phyloP scores from a whole-genome alignment of 139 green algal species.

The Volvox africanus region DNA sequence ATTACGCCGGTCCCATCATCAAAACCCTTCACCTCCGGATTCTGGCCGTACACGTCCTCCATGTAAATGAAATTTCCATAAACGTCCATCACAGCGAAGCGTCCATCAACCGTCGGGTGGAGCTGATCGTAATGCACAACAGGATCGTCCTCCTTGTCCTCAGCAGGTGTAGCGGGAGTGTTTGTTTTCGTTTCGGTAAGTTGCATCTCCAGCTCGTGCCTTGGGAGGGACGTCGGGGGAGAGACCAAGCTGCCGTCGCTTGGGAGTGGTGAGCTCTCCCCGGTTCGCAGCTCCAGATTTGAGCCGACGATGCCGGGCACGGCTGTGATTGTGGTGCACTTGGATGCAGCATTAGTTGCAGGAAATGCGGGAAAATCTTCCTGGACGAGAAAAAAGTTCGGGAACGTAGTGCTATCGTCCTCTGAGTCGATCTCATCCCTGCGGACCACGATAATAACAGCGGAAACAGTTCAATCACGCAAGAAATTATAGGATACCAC shows the following conservation, averaged over 20 bases:
- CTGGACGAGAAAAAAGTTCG: background rate
- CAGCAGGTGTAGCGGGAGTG: background rate
- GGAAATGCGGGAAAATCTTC: constrained; percentile 35
- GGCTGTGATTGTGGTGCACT: background rate
- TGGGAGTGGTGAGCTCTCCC: background rate
- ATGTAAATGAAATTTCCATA: background rate
- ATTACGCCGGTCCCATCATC: background rate
- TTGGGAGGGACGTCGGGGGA: background rate
- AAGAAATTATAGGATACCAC: background rate
- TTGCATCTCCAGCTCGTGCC: background rate
- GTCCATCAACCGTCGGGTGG: background rate
- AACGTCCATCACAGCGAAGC: background rate
- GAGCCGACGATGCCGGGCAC: background rate
- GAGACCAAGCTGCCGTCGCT: background rate
- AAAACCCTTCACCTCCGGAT: background rate
- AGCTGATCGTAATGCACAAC: background rate
- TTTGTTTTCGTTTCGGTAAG: background rate
- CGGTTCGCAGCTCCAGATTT: background rate
- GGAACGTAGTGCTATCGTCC: background rate
- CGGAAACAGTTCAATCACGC: background rate
- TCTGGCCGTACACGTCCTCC: constrained; percentile 26
- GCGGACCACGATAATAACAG: background rate
- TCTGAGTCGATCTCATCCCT: background rate
- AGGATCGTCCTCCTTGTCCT: constrained; percentile 6
- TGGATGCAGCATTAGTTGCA: background rate